Evolutionary conservation across 305 asterid species (phyloP).

Genomic region (Monarda citriodora): DNA sequence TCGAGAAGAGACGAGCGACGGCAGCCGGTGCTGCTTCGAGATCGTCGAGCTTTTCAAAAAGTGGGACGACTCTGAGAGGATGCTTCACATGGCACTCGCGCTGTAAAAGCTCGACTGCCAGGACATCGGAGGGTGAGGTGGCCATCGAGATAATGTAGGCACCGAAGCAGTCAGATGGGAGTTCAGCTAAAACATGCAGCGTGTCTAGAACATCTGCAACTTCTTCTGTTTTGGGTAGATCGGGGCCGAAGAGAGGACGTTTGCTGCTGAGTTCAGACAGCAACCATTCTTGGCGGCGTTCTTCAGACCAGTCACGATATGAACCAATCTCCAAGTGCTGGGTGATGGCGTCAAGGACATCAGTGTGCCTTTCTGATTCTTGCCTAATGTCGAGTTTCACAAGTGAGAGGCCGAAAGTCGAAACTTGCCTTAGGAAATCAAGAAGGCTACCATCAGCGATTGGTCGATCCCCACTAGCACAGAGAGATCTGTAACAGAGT

Average conservation of each 20-base stretch:
- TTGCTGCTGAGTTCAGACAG: slow-evolving; percentile 81
- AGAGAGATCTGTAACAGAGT: slow-evolving; percentile 70
- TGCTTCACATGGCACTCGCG: slow-evolving; percentile 75
- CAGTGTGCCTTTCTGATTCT: slow-evolving; percentile 87
- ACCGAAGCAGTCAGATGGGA: slow-evolving; percentile 81
- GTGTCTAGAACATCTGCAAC: slow-evolving; percentile 76
- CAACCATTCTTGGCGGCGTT: slow-evolving; percentile 72
- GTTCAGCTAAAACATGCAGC: slow-evolving; percentile 68
- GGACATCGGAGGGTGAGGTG: slow-evolving; percentile 80
- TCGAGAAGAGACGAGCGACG: slow-evolving; percentile 73
- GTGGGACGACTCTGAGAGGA: slow-evolving; percentile 83
- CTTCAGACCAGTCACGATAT: slow-evolving; percentile 76
- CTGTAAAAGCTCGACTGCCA: slow-evolving; percentile 87
- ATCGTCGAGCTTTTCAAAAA: slow-evolving; percentile 75
- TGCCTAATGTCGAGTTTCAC: slow-evolving; percentile 84
- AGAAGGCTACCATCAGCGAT: slow-evolving; percentile 87
- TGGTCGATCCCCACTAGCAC: slow-evolving; percentile 72
- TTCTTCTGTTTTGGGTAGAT: slow-evolving; percentile 81
- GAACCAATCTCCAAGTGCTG: slow-evolving; percentile 73
- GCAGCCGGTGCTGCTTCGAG: slow-evolving; percentile 85
- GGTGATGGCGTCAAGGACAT: slow-evolving; percentile 85
- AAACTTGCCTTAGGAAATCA: slow-evolving; percentile 79
- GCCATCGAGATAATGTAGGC: slow-evolving; percentile 94
- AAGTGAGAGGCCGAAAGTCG: slow-evolving; percentile 83
- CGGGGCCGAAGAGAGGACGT: slow-evolving; percentile 80